Percentiles rank a stretch among this genome's conserved stretches.
Evolutionary conservation across 768 basidiomycete genomes (phyloP).

Genomic region (Mycena haematopus): DNA sequence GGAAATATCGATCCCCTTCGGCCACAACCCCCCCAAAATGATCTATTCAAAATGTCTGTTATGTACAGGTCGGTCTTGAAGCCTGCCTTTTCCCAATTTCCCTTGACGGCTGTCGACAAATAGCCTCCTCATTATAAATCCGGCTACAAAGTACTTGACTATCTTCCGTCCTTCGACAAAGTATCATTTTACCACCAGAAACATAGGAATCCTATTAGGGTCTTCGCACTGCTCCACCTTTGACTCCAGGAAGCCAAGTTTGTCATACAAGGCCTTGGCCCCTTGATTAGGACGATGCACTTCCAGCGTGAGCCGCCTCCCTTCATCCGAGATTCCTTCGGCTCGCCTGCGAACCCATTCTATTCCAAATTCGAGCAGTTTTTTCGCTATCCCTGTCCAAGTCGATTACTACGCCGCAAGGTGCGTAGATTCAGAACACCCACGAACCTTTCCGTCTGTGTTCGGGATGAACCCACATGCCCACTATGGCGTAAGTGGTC

Average conservation of each 20-base stretch:
- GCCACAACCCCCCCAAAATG: neutral
- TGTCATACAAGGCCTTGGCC: slow-evolving; percentile 31
- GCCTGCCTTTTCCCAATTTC: neutral
- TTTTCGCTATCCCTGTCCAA: slow-evolving; percentile 20
- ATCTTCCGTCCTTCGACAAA: neutral
- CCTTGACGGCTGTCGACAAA: neutral
- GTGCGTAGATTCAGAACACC: neutral
- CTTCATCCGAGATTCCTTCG: slow-evolving; percentile 11
- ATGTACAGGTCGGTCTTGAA: neutral
- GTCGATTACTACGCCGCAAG: neutral
- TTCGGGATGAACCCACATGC: slow-evolving; percentile 36
- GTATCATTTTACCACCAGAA: slow-evolving; percentile 15
- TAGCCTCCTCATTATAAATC: neutral
- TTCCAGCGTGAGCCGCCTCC: slow-evolving; percentile 27
- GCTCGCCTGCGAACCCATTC: slow-evolving; percentile 21
- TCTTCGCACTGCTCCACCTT: slow-evolving; percentile 15
- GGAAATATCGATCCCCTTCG: slow-evolving; percentile 10
- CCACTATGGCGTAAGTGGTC: slow-evolving; percentile 23
- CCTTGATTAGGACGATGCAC: slow-evolving; percentile 31
- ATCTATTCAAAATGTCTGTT: neutral
- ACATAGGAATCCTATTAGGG: slow-evolving; percentile 20
- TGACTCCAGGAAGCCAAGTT: slow-evolving; percentile 30
- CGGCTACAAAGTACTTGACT: neutral
- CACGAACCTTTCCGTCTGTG: slow-evolving; percentile 32
- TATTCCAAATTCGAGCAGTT: slow-evolving; percentile 21